Conservation (phyloP, 768 basidiomycete species). For the Russula virescens region DNA sequence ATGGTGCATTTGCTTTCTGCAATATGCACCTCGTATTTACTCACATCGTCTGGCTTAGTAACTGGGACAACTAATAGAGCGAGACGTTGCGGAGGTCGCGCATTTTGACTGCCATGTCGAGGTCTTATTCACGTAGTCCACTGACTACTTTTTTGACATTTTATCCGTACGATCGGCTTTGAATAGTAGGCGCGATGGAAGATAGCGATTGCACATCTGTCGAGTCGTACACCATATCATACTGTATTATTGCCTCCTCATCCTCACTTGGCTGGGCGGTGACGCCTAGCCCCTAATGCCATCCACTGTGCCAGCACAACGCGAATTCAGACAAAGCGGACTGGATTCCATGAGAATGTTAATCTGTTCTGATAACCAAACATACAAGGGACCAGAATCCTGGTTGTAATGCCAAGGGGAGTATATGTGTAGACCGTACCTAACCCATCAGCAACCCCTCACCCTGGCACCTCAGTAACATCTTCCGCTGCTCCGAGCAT, state of each 20-base stretch:
- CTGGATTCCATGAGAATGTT: constrained; percentile 72
- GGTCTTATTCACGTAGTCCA: constrained; percentile 64
- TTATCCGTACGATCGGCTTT: too few species aligned
- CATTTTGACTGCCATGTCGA: not conserved
- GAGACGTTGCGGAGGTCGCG: constrained; percentile 63
- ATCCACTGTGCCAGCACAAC: constrained; percentile 72
- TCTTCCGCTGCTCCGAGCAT: constrained; percentile 36
- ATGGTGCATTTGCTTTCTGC: not conserved
- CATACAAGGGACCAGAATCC: not conserved
- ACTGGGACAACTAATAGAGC: constrained; percentile 65
- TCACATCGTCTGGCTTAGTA: constrained; percentile 64
- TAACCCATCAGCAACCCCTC: constrained; percentile 68
- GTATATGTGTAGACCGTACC: constrained; percentile 22
- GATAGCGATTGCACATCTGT: too few species aligned
- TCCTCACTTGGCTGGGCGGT: constrained; percentile 21
- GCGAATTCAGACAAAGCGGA: constrained; percentile 52
- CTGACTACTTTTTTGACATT: too few species aligned
- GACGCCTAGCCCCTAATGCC: constrained; percentile 50
- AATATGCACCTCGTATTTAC: constrained; percentile 49
- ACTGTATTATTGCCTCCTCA: too few species aligned
- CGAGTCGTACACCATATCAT: constrained; percentile 58
- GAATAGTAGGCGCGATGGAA: too few species aligned
- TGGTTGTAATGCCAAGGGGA: too few species aligned
- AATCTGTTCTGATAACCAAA: constrained; percentile 50
- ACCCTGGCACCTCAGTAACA: constrained; percentile 51